Base-by-base conservation (phyloP, 352 stramenopile species). In the Phytophthora cactorum region DNA sequence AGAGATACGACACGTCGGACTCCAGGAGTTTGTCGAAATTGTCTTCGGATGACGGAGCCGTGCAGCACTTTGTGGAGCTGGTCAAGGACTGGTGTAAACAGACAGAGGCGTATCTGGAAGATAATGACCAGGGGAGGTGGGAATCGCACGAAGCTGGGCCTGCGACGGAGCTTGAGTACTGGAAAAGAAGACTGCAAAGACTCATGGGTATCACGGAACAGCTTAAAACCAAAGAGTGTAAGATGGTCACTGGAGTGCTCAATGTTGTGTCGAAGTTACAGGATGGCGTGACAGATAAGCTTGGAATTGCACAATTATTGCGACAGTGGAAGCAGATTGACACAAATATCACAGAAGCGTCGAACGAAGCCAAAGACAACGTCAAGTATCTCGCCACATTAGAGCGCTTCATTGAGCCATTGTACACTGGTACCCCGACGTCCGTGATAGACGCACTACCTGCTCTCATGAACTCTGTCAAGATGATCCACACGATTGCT, bases 401-500 rank as follows among this genome's bases (percentile, higher is more conserved):
- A 5, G 87, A 95, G 58, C 83, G 84, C 2, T 97, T 97, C 65
- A 89, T 97, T 25, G 89, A 96, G 36, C 89, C 90, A 5, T 66
- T 97, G 38, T 95, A 95, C 63, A 77, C 43, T 8, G 81, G 81
- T 0, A 87, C 81, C 2, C 85, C 87, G 0, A 67, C 56, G 9
- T 68, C 78, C 0, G 86, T 96, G 14, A 74, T 96, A 7, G 88
- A 96, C 31, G 73, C 87, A 0, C 63, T 97, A 8, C 90, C 89
- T 0, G 88, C 89, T n/a, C 77, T 97, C 2, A 91, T 97, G 84
- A 97, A 96, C 72, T 87, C 86, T 1, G 78, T 96, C 53, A 96
- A 96, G 71, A 97, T 97, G 90, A 92, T 97, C 50, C 88, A 97
- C 72, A 94, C 85, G 0, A 97, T 96, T 45, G 85, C 88, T 3